A percentile compares a stretch with the other conserved stretches of the same genome.
Conservation (phyloP, 768 basidiomycete genomes). For the Leccinum rimulosum region DNA sequence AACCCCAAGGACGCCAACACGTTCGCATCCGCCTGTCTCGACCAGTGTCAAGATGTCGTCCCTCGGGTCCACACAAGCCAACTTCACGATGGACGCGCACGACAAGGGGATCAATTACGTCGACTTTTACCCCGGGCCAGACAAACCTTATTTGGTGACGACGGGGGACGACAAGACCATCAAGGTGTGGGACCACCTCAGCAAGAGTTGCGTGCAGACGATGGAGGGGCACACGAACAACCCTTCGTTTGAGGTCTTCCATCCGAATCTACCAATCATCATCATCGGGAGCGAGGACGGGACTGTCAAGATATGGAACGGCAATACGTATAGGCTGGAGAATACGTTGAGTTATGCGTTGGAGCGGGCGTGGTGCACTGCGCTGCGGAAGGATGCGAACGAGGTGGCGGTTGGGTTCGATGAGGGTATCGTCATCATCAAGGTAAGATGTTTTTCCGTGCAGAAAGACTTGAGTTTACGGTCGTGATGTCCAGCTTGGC, state of each 20-base stretch:
- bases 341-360: no score
- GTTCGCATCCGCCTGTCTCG: conserved; percentile 95
- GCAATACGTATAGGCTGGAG: no score
- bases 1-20: conserved; percentile 98
- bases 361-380: conserved; percentile 95
- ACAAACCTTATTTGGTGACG: no score
- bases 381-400: conserved; percentile 79
- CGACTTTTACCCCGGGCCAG: conserved; percentile 96
- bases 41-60: conserved; percentile 98
- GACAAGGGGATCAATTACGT: conserved; percentile 99
- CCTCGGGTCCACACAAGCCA: conserved; percentile 75
- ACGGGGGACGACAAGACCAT: no score
- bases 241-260: conserved; percentile 95
- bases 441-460: conserved; percentile 42
- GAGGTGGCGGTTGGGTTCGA: conserved; percentile 96
- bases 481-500: conserved; percentile 59
- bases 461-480: not conserved
- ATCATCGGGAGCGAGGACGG: no score
- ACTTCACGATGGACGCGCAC: conserved; percentile 97
- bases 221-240: no score
- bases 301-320: no score
- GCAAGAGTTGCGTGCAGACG: no score
- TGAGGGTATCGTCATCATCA: conserved; percentile 93
- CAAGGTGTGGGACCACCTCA: no score
- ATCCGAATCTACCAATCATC: no score